Evolutionary conservation across 257 asterid species (phyloP).

Genomic region (Capsicum rhomboideum): DNA sequence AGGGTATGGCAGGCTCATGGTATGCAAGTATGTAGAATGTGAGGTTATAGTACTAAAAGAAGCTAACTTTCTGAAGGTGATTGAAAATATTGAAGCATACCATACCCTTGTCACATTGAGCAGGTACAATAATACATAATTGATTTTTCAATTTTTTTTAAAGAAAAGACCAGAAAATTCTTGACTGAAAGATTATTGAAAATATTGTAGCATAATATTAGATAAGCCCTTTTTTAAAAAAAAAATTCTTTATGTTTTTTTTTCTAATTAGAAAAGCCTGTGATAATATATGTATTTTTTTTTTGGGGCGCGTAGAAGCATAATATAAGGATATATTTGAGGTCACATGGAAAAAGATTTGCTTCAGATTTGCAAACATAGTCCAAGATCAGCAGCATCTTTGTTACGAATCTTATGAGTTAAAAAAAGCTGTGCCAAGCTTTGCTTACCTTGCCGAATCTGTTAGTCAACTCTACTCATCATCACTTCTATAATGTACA

Average conservation of each 20-base stretch:
- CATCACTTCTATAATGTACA: not conserved
- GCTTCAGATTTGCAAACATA: not conserved
- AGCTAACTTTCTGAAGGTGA: not conserved
- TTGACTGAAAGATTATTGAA: not conserved
- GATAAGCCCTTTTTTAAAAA: no score
- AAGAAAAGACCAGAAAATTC: not conserved
- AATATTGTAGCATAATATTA: no score
- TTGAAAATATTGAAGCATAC: not conserved
- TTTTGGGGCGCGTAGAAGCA: not conserved
- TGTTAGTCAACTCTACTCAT: not conserved
- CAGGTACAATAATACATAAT: not conserved
- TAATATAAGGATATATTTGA: not conserved
- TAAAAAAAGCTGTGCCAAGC: not conserved
- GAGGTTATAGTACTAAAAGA: not conserved
- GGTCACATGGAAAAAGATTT: conserved; percentile 3
- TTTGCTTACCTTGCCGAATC: not conserved
- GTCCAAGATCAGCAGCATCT: not conserved
- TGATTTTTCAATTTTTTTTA: not conserved
- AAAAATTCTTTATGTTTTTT: no score
- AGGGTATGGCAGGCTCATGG: not conserved
- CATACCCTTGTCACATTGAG: not conserved
- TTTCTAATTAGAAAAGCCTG: no score
- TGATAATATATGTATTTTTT: not conserved
- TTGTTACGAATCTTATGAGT: not conserved
- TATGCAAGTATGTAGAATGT: not conserved